Evolutionary conservation across 1,284 basidiomycete genomes (phyloP), one percentile per base, ranked within the genome.

Genomic region (Gymnopus androsaceus): DNA sequence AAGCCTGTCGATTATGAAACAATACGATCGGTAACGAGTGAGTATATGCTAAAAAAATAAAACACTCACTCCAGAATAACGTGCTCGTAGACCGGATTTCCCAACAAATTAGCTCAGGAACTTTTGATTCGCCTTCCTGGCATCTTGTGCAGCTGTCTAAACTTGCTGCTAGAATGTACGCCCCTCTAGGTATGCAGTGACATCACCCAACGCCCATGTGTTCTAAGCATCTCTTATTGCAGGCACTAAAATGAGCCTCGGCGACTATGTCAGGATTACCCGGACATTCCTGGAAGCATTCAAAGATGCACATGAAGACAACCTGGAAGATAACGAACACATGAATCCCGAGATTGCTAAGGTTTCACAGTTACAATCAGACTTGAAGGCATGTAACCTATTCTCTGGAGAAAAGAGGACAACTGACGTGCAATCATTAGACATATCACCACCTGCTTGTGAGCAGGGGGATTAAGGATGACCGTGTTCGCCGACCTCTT

Each of bases 41-140:
- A 36, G 48, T 14, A 15, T 28, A n/a, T n/a, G n/a, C n/a, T n/a
- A 9, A 17, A 17, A 37, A 25, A 9, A n/a, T n/a, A n/a, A n/a
- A n/a, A n/a, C n/a, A n/a, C n/a, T n/a, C n/a, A n/a, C n/a, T n/a
- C n/a, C n/a, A 21, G 6, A 21, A 14, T 19, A n/a, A 44, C 2
- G 25, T 27, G 8, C 4, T 17, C n/a, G n/a, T 34, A 53, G 67
- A 80, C 2, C 75, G 72, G 52, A 80, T 94, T 65, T 82, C 88
- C 49, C 74, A 81, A 38, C 76, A 82, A 59, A 91, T 94, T 58
- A 83, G 85, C 56, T 80, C 81, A 25, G 90, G 89, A 1, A 90
- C 89, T 0, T 78, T 92, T 44, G 88, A 92, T 61, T 85, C 90
- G 1, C 92, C 92, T 19, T 88, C 87, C 6, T 94, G 92, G 91